Conservation (phyloP, 2,329 filamentous ascomycete species). For the Ophiosphaerella narmari region DNA sequence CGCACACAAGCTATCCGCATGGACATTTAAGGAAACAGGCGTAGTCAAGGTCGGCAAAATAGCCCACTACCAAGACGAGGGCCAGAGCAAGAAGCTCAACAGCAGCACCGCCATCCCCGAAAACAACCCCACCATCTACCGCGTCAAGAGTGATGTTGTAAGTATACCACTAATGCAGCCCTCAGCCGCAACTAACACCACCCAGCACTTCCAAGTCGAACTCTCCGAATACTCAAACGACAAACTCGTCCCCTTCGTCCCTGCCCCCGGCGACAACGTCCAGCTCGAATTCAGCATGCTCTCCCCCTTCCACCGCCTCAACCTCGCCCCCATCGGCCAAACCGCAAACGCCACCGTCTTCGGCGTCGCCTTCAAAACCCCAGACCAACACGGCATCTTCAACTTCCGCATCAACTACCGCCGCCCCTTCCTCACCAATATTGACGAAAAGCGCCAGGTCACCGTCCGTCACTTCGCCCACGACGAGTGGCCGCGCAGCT, state of each 20-base stretch:
- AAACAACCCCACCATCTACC: slow-evolving; percentile 84
- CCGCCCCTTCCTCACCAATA: slow-evolving; percentile 82
- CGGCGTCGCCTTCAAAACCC: slow-evolving; percentile 75
- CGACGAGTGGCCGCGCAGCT: slow-evolving; percentile 93
- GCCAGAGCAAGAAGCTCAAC: slow-evolving; percentile 56
- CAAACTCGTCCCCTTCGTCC: slow-evolving; percentile 73
- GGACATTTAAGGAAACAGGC: slow-evolving; percentile 94
- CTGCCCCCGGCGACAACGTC: slow-evolving; percentile 71
- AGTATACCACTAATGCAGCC: slow-evolving; percentile 48
- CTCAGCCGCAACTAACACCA: slow-evolving; percentile 10
- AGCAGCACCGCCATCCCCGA: slow-evolving; percentile 47
- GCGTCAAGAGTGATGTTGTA: slow-evolving; percentile 96
- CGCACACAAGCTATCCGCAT: slow-evolving; percentile 81
- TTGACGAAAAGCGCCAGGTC: slow-evolving; percentile 94
- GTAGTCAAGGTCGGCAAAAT: slow-evolving; percentile 84
- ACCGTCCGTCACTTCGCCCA: slow-evolving; percentile 96
- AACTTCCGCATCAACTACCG: slow-evolving; percentile 98
- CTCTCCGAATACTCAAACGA: slow-evolving; percentile 82
- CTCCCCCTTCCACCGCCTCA: slow-evolving; percentile 90
- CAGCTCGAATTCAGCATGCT: slow-evolving; percentile 99
- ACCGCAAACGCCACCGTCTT: slow-evolving; percentile 74
- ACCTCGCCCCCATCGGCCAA: slow-evolving; percentile 62
- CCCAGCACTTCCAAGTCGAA: slow-evolving; percentile 81
- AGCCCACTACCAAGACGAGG: slow-evolving; percentile 70
- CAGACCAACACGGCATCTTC: slow-evolving; percentile 98